Evolutionary conservation across 306 rosid genomes (phyloP), one percentile per base, ranked within the genome.

Genomic region (Dryas octopetala): DNA sequence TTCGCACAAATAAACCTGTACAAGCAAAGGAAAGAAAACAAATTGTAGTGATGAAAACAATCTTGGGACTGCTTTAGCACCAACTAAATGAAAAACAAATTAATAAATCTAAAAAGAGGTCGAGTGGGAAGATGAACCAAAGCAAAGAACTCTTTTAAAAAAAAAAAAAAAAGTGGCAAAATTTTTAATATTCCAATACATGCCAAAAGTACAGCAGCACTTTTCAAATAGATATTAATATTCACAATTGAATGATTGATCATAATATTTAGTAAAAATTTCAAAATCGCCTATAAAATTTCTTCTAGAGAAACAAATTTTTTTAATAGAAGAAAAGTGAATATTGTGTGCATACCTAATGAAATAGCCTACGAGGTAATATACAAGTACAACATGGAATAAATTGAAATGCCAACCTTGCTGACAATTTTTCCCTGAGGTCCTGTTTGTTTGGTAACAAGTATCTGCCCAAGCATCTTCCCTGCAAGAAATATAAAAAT

Each of bases 381-480:
- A 53, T 45, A 62, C 12, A n/a, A 6, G 67, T 57, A 62, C 44
- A 69, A 41, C 61, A 50, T 3, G 48, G 10, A 62, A 49, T 32
- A 64, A 32, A 38, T 19, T 46, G 6, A 9, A 11, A 54, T 11
- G 4, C 60, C 65, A 54, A 96, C 99, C 99, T 92, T 96, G 91
- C 93, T 89, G 78, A 96, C 99, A 75, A 89, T 71, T 90, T 96
- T 96, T 43, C 99, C 98, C 78, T 90, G 93, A 23, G 98, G 86
- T 65, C 99, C 99, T 59, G 99, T 84, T 89, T 96, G 99, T 76
- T 96, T 96, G 52, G 99, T 92, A 82, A 96, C 99, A 65, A 96
- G 96, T 78, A 92, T 83, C 89, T 96, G 93, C 66, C 98, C 99
- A 60, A 92, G 98, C 99, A 96, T 96, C 84, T 92, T 96, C 69